These are phyloP conservation scores for Alternaria consortialis DNA, from an alignment of 2,329 filamentous ascomycete genomes.

Conservation along the genomic window DNA sequence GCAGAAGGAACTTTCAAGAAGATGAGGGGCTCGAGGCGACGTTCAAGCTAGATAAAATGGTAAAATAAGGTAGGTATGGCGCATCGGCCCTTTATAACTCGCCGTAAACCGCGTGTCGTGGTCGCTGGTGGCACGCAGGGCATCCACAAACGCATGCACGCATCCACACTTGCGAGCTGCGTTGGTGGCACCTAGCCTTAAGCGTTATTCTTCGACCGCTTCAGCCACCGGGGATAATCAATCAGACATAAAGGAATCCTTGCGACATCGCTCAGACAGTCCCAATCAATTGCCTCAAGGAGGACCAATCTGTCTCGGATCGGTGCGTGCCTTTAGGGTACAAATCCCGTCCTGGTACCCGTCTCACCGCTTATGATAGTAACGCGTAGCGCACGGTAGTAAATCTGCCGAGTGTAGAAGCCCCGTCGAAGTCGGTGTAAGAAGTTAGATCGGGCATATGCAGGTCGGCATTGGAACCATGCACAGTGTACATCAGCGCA, in stretches of 20 bases:
- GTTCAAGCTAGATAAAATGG: background rate
- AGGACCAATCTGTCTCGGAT: background rate
- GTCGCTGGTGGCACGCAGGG: slow-evolving; percentile 3
- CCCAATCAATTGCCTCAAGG: background rate
- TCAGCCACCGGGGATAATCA: slow-evolving; percentile 2
- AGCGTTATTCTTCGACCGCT: background rate
- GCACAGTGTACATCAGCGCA: too few species aligned
- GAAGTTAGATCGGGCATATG: slow-evolving; percentile 4
- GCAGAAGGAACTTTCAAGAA: background rate
- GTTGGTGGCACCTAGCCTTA: background rate
- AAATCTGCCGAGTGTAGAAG: background rate
- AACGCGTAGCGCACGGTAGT: background rate
- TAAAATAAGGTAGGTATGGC: slow-evolving; percentile 2
- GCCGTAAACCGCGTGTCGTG: slow-evolving; percentile 9
- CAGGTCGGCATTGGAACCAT: slow-evolving; percentile 1
- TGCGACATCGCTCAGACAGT: slow-evolving; percentile 1
- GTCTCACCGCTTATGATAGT: slow-evolving; percentile 1
- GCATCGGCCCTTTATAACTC: slow-evolving; percentile 15
- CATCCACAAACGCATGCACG: slow-evolving; percentile 9
- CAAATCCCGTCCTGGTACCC: background rate
- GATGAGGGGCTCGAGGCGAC: slow-evolving; percentile 1
- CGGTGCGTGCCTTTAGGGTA: background rate
- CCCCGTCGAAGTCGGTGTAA: background rate
- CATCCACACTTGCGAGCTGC: background rate
- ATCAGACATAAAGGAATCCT: background rate